phyloP scores from a whole-genome alignment of 2,329 filamentous ascomycete genomes.

The Tothia fuscella region DNA sequence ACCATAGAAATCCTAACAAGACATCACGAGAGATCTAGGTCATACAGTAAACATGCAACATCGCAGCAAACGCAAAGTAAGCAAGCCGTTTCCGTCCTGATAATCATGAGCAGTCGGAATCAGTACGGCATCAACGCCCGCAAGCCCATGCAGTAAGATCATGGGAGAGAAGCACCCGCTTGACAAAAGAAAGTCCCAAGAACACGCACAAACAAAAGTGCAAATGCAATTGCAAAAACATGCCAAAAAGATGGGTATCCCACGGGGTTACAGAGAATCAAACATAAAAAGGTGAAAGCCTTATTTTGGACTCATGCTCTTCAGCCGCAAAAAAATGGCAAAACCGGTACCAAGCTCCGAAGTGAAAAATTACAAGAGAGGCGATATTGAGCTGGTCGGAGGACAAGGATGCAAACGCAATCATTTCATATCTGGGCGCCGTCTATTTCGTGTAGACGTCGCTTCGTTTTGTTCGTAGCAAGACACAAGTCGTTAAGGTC shows the following conservation, averaged over 20 bases:
- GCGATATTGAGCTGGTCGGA: not conserved
- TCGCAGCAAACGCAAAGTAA: too few relatives aligned
- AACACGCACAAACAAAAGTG: not conserved
- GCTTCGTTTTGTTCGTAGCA: slow-evolving; percentile 1
- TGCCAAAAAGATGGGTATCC: slow-evolving; percentile 3
- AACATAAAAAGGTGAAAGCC: not conserved
- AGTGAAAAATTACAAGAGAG: not conserved
- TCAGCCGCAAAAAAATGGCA: not conserved
- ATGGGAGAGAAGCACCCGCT: too few relatives aligned
- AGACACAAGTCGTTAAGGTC: slow-evolving; percentile 4
- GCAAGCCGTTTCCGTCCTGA: too few relatives aligned
- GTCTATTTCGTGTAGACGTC: too few relatives aligned
- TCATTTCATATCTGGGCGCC: slow-evolving; percentile 1
- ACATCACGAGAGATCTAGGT: too few relatives aligned
- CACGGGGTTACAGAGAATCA: slow-evolving; percentile 1
- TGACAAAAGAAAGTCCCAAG: too few relatives aligned
- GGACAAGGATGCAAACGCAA: slow-evolving; percentile 1
- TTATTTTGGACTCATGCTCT: not conserved
- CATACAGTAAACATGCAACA: too few relatives aligned
- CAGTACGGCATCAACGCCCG: too few relatives aligned
- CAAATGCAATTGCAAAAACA: not conserved
- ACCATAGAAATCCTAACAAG: too few relatives aligned
- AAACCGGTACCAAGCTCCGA: not conserved
- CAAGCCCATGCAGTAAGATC: too few relatives aligned
- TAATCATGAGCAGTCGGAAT: too few relatives aligned